phyloP scores from a whole-genome alignment of 1,284 basidiomycete species.

The Boletus semigastroideus region DNA sequence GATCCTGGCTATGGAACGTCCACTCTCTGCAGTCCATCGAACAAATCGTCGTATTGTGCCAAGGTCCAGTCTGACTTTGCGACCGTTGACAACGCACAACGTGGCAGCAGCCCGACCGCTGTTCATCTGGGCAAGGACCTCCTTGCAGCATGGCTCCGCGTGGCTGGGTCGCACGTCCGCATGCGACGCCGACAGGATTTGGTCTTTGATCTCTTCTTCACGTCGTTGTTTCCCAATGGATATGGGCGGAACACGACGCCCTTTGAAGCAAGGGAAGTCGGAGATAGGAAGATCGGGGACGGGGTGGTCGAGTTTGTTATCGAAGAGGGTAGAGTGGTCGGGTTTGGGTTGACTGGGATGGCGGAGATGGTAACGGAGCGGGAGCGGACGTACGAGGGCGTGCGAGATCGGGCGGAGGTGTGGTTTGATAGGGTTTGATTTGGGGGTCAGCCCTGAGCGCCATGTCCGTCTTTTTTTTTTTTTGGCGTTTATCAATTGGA shows the following conservation, averaged over 20 bases:
- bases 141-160: constrained; percentile 27
- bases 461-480: too few species aligned
- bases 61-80: constrained; percentile 30
- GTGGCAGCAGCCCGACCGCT: neutral
- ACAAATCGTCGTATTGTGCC: constrained; percentile 29
- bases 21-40: constrained; percentile 34
- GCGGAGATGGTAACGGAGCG: constrained; percentile 15
- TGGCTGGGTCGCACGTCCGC: constrained; percentile 33
- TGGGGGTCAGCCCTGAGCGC: too few species aligned
- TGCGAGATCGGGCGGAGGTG: constrained; percentile 24
- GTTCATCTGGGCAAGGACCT: constrained; percentile 12
- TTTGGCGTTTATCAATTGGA: too few species aligned
- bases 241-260: constrained; percentile 31
- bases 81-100: constrained; percentile 16
- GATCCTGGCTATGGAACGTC: constrained; percentile 37
- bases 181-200: constrained; percentile 13
- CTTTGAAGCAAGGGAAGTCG: constrained; percentile 22
- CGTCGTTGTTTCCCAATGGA: constrained; percentile 27
- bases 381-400: constrained; percentile 8
- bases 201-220: constrained; percentile 15
- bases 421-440: too few species aligned
- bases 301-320: constrained; percentile 19
- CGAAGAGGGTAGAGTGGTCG: constrained; percentile 22
- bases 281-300: too few species aligned
- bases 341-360: constrained; percentile 27